Conservation (phyloP, 2,329 filamentous ascomycete species). For the Talaromyces amestolkiae region DNA sequence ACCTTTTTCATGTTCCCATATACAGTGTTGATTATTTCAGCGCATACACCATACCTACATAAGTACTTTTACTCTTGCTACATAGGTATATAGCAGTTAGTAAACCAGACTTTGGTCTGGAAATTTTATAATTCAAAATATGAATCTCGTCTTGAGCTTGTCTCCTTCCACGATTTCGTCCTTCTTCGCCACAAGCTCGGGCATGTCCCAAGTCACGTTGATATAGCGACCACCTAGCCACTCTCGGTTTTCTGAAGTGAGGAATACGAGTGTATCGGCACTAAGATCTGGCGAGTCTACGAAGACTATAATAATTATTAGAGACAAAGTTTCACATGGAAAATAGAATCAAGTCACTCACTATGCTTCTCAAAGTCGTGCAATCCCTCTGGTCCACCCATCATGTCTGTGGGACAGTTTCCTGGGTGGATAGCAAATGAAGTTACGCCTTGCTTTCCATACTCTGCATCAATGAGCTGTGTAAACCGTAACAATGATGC, state of each 20-base stretch:
- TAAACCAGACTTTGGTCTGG: neutral
- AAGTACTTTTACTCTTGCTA: neutral
- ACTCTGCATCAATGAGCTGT: conserved; percentile 48
- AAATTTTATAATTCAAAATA: neutral
- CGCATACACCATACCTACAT: neutral
- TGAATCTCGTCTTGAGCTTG: conserved; percentile 44
- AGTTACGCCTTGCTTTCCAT: conserved; percentile 39
- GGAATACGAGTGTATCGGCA: conserved; percentile 26
- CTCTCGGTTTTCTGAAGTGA: conserved; percentile 25
- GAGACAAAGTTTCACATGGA: neutral
- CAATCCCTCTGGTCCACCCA: conserved; percentile 29
- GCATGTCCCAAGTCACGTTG: conserved; percentile 24
- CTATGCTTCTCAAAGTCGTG: conserved; percentile 11
- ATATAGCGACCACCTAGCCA: conserved; percentile 27
- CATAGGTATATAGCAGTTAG: neutral
- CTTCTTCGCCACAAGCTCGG: conserved; percentile 22
- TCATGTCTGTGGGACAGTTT: conserved; percentile 46
- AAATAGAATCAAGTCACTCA: neutral
- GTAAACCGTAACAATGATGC: conserved; percentile 46
- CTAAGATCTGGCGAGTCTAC: conserved; percentile 32
- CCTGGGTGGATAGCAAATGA: conserved; percentile 49
- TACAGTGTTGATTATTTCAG: neutral
- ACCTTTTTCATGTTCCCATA: neutral
- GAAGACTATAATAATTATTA: neutral
- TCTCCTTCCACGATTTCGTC: conserved; percentile 24